These are phyloP conservation scores for Penicillium concentricum DNA, from an alignment of 2,329 filamentous ascomycete species.

Conservation along the genomic window DNA sequence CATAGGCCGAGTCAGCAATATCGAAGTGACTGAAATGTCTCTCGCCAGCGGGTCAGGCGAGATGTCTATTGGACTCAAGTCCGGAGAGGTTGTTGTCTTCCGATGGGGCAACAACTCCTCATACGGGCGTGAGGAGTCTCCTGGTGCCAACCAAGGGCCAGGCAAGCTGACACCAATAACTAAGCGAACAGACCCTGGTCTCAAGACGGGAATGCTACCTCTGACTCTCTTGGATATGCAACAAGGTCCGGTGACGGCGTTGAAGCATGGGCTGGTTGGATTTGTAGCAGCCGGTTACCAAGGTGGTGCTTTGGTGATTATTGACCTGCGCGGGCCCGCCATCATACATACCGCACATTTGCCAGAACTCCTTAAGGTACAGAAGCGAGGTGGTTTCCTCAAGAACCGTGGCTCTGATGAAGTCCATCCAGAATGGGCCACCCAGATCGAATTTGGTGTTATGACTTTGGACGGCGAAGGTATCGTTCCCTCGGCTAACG, in stretches of 20 bases:
- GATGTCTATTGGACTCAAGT: constrained; percentile 74
- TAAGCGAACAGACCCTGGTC: constrained; percentile 65
- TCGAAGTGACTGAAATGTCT: constrained; percentile 76
- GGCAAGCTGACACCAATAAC: constrained; percentile 74
- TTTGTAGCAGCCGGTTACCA: constrained; percentile 88
- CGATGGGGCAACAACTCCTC: constrained; percentile 80
- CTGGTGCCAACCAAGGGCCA: constrained; percentile 58
- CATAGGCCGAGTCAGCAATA: constrained; percentile 71
- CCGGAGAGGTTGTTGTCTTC: constrained; percentile 84
- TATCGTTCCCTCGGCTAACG: constrained; percentile 21
- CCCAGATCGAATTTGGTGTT: constrained; percentile 83
- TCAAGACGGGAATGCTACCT: constrained; percentile 81
- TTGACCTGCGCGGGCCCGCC: constrained; percentile 83
- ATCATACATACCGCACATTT: constrained; percentile 76
- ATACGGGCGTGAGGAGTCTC: constrained; percentile 61
- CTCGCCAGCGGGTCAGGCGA: constrained; percentile 81
- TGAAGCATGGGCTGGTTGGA: constrained; percentile 87
- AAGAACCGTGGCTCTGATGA: constrained; percentile 52
- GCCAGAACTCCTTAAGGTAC: constrained; percentile 71
- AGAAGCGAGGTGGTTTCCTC: constrained; percentile 72
- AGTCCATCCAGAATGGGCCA: constrained; percentile 68
- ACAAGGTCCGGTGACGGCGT: constrained; percentile 73
- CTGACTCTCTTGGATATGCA: constrained; percentile 78
- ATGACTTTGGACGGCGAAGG: constrained; percentile 89
- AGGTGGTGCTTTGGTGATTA: constrained; percentile 72